Evolutionary conservation across 1,139 yeast species (phyloP).

Genomic region (Taphrina populina): DNA sequence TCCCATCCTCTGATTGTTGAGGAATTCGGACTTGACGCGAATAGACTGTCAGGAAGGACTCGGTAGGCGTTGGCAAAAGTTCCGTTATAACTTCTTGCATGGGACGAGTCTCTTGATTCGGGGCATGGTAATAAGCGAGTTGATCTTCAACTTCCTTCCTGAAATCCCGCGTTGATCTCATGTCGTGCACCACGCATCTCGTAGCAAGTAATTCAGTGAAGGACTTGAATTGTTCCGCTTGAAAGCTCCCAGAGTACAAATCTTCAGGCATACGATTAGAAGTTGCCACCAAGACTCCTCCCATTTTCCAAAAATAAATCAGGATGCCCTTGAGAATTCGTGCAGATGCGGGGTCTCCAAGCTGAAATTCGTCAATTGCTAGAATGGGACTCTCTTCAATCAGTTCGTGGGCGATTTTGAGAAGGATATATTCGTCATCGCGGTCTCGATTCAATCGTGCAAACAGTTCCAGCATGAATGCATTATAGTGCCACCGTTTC

Average conservation of each 20-base stretch:
- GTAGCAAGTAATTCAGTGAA: constrained; percentile 69
- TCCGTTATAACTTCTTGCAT: constrained; percentile 15
- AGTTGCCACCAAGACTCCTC: constrained; percentile 85
- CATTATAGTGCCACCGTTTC: constrained; percentile 69
- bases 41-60: constrained; percentile 49
- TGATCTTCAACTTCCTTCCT: constrained; percentile 45
- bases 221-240: constrained; percentile 84
- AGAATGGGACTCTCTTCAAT: constrained; percentile 59
- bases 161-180: constrained; percentile 61
- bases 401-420: constrained; percentile 68
- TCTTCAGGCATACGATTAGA: constrained; percentile 95
- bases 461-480: constrained; percentile 67
- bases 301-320: constrained; percentile 64
- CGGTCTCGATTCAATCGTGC: constrained; percentile 56
- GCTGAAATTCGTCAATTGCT: constrained; percentile 74
- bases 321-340: constrained; percentile 81
- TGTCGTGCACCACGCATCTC: constrained; percentile 64
- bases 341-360: constrained; percentile 97
- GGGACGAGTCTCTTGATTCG: neutral
- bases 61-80: constrained; percentile 7
- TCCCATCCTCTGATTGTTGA: constrained; percentile 47
- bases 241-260: constrained; percentile 87
- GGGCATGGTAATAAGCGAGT: constrained; percentile 22
- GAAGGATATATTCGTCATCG: constrained; percentile 59
- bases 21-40: constrained; percentile 57